Evolutionary conservation across 2,329 filamentous ascomycete genomes (phyloP).

Genomic region (Chaetomiaceae sp.): DNA sequence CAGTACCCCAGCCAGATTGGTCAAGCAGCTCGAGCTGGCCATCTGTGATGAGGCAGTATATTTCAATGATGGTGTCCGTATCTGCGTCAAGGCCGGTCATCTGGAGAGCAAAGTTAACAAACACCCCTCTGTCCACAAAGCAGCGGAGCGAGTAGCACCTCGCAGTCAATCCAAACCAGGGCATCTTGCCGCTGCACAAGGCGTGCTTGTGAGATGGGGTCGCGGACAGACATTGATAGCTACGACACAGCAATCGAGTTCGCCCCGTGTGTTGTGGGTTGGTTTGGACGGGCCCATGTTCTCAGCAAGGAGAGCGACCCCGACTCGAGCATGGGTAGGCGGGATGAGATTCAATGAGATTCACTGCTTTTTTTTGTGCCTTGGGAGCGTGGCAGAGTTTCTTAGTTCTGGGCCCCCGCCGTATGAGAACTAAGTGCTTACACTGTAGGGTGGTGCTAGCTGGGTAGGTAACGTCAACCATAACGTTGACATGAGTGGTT

Average conservation of each 20-base stretch:
- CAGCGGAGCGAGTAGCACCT: conserved; percentile 35
- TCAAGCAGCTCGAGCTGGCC: conserved; percentile 73
- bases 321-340: too few relatives aligned
- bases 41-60: conserved; percentile 89
- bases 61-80: conserved; percentile 80
- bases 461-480: too few relatives aligned
- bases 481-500: too few relatives aligned
- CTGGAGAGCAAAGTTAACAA: conserved; percentile 40
- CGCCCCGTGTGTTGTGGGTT: too few relatives aligned
- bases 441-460: not conserved
- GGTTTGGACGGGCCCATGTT: too few relatives aligned
- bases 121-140: not conserved
- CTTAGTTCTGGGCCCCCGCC: too few relatives aligned
- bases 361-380: too few relatives aligned
- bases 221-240: not conserved
- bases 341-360: too few relatives aligned
- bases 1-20: conserved; percentile 69
- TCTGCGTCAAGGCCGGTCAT: conserved; percentile 86
- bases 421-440: too few relatives aligned
- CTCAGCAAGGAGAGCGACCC: too few relatives aligned
- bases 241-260: too few relatives aligned
- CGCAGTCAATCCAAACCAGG: conserved; percentile 79
- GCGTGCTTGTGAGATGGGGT: not conserved
- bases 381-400: too few relatives aligned
- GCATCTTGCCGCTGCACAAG: conserved; percentile 44